Conservation (phyloP, 2,329 filamentous ascomycete genomes). For the Fusarium brevicatenulatum region DNA sequence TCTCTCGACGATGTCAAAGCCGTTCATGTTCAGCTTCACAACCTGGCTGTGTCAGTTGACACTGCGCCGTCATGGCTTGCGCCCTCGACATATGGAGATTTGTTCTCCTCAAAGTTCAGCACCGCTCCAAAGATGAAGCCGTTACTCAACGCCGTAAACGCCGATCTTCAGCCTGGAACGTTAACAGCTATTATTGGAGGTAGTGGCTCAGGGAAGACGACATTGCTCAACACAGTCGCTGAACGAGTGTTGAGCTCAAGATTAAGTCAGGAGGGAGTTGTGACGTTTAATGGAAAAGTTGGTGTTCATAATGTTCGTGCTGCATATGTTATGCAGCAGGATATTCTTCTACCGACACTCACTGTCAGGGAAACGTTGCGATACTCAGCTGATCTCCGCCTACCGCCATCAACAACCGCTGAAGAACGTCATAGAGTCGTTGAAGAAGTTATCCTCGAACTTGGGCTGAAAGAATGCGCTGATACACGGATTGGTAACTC, state of each 20-base stretch:
- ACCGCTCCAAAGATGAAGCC: constrained; percentile 55
- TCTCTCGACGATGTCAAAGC: constrained; percentile 65
- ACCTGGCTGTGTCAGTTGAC: constrained; percentile 66
- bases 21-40: constrained; percentile 64
- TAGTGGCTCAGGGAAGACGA: constrained; percentile 78
- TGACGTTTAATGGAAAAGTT: constrained; percentile 69
- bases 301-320: constrained; percentile 66
- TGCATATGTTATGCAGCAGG: constrained; percentile 81
- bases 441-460: constrained; percentile 79
- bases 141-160: constrained; percentile 72
- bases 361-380: constrained; percentile 80
- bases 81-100: constrained; percentile 57
- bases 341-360: constrained; percentile 76
- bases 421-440: constrained; percentile 72
- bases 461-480: constrained; percentile 81
- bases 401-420: constrained; percentile 69
- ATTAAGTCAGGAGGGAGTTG: constrained; percentile 62
- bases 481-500: constrained; percentile 78
- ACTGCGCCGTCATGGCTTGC: constrained; percentile 65
- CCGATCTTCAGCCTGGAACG: constrained; percentile 71
- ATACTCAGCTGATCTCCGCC: constrained; percentile 77
- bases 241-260: constrained; percentile 70
- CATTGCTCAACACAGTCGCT: constrained; percentile 76
- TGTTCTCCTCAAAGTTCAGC: constrained; percentile 52
- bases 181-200: constrained; percentile 81